Base-by-base conservation (phyloP, 2,329 filamentous ascomycete genomes). In the Neopestalotiopsis sp. region DNA sequence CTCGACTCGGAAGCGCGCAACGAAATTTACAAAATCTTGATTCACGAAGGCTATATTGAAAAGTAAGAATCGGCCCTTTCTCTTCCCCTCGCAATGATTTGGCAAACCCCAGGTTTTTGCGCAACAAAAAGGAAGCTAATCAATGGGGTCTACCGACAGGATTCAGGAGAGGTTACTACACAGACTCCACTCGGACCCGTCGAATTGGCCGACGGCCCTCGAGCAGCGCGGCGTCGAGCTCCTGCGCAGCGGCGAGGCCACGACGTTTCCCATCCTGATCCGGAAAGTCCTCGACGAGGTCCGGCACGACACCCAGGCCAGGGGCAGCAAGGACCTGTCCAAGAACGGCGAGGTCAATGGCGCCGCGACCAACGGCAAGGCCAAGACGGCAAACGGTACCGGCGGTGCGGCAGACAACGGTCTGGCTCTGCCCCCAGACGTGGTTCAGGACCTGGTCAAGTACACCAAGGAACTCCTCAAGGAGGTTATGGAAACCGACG, bases 131-230 rank as follows among this genome's bases (percentile, higher is more conserved):
- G 24, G 3, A 28, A 68, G 58, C 65, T 71, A 61, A 71, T 42
- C 65, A 58, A 59, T 63, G 58, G 61, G 42, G 34, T 20, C 42
- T 62, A 14, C 53, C 12, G 10, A 40, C 64, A 90, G 89, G 73
- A 91, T 91, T 74, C 89, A 91, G 82, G 89, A 91, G 68, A 81
- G 85, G 58, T 86, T 91, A 76, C 86, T 91, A 57, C 89, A 91
- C 80, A 79, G 86, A 70, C 87, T 91, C 66, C 83, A 91, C 78
- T 81, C 89, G 63, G 83, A 90, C 79, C 78, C 82, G 4, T 81
- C 85, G 71, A 89, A 91, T 82, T 91, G 89, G 89, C 89, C 89
- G 2, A 89, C 89, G 12, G 75, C 81, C 63, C 81, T 91, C 71
- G 88, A 91, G 74, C 79, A 81, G 67, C 89, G 90, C 79, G 89